These are phyloP conservation scores for Russula earlei DNA, from an alignment of 768 basidiomycete genomes.

Conservation along the genomic window DNA sequence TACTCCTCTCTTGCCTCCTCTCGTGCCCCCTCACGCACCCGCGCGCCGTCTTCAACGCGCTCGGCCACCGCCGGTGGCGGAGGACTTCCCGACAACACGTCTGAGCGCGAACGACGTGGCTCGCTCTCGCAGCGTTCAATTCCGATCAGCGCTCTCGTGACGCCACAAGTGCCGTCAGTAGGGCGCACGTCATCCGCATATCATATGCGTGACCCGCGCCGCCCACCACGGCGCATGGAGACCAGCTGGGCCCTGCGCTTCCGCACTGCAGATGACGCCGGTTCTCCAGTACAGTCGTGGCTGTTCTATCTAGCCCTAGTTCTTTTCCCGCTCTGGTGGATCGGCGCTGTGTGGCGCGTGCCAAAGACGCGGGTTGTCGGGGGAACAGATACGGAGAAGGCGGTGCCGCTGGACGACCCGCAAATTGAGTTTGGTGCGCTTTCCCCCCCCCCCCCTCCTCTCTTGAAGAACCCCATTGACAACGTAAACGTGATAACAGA, in stretches of 20 bases:
- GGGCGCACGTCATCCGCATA: slow-evolving; percentile 42
- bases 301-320: slow-evolving; percentile 67
- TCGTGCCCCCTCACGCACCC: slow-evolving; percentile 22
- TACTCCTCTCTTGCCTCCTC: slow-evolving; percentile 31
- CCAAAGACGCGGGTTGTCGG: slow-evolving; percentile 57
- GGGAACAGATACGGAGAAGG: slow-evolving; percentile 50
- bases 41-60: slow-evolving; percentile 23
- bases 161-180: slow-evolving; percentile 70
- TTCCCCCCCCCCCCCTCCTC: neutral
- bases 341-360: slow-evolving; percentile 47
- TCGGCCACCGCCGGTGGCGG: slow-evolving; percentile 17
- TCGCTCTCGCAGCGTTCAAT: slow-evolving; percentile 61
- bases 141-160: slow-evolving; percentile 67
- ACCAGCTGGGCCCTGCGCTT: slow-evolving; percentile 57
- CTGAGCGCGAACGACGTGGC: slow-evolving; percentile 21
- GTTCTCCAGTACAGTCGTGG: slow-evolving; percentile 60
- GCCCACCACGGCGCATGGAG: slow-evolving; percentile 45
- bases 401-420: slow-evolving; percentile 65
- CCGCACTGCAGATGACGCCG: slow-evolving; percentile 42
- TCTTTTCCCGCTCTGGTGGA: slow-evolving; percentile 52
- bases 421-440: slow-evolving; percentile 66
- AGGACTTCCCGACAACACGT: neutral
- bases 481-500: slow-evolving; percentile 43
- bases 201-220: slow-evolving; percentile 76
- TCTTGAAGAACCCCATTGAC: too few relatives aligned